Evolutionary conservation across 2,329 filamentous ascomycete genomes (phyloP), one percentile per base, ranked within the genome.

Genomic region (Fusarium continuum): DNA sequence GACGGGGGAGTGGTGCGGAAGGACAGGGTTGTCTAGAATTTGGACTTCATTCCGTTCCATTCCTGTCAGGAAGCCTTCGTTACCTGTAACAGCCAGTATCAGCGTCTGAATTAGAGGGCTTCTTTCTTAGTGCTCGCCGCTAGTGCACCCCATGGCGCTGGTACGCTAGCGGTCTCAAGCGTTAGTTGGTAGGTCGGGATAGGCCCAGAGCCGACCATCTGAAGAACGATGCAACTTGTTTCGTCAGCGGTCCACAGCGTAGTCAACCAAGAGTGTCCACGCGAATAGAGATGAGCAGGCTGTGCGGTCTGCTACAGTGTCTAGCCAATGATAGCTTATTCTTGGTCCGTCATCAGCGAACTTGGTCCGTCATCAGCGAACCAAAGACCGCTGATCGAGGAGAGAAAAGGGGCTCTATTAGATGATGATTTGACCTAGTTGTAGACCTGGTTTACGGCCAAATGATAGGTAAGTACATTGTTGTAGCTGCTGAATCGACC

Each of bases 131-230:
- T 51, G 49, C 46, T 67, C 59, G 51, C 23, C 34, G 47, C 55
- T 55, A 64, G 57, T 38, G 47, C 49, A 66, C 67, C 51, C 64
- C 66, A 51, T 68, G 66, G 66, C 61, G 61, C 52, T 65, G 67
- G 61, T 55, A 69, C 64, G 61, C 60, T 67, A 67, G 61, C 36
- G 50, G 64, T 67, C 56, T 65, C 61, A 59, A 47, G 52, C 35
- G 32, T 50, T 63, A 51, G 57, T 65, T 65, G 61, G 50, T 53
- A 34, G 39, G 35, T 48, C 47, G 39, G 46, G 47, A 59, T 65
- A 44, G 56, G 63, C 40, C n/a, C 56, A 52, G 61, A 69, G 65
- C 61, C 66, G 58, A 45, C 61, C 60, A 43, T 61, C 29, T 61
- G 55, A 43, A 60, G 55, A 62, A 54, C 44, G 49, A 63, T 47